Percentiles rank a stretch among this genome's conserved stretches.
Evolutionary conservation across 2,329 filamentous ascomycete species (phyloP).

Genomic region (Bipolaris oryzae): DNA sequence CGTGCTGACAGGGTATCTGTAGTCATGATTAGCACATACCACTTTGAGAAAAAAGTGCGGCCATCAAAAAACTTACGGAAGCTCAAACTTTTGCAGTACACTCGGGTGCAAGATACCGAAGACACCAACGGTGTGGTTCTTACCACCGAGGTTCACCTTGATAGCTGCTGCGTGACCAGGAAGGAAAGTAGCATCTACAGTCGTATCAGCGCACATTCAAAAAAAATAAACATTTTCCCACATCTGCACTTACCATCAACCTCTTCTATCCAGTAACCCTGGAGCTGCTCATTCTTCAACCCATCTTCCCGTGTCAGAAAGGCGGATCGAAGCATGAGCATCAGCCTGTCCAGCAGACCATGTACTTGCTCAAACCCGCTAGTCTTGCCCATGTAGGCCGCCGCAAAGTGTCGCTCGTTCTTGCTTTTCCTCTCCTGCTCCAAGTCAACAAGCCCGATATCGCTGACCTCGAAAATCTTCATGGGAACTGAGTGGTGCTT

Average conservation of each 20-base stretch:
- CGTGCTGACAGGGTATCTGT: conserved; percentile 86
- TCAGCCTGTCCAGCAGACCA: conserved; percentile 86
- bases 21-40: conserved; percentile 26
- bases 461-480: conserved; percentile 89
- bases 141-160: conserved; percentile 74
- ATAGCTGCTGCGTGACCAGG: conserved; percentile 86
- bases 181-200: conserved; percentile 84
- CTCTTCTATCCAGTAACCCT: conserved; percentile 92
- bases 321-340: conserved; percentile 86
- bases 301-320: conserved; percentile 78
- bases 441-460: conserved; percentile 90
- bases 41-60: neutral
- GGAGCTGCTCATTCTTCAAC: conserved; percentile 63
- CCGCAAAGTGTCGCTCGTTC: conserved; percentile 96
- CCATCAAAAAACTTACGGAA: conserved; percentile 65
- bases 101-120: conserved; percentile 94
- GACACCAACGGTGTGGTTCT: conserved; percentile 78
- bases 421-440: conserved; percentile 79
- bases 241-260: conserved; percentile 66
- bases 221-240: too few relatives aligned
- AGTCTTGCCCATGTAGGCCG: conserved; percentile 91
- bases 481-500: conserved; percentile 86
- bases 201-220: conserved; percentile 13
- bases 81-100: conserved; percentile 90
- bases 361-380: conserved; percentile 96